Percentiles rank a stretch among this genome's conserved stretches.
Evolutionary conservation across 2,329 filamentous ascomycete genomes (phyloP).

Genomic region (Ascochyta clinopodiicola): DNA sequence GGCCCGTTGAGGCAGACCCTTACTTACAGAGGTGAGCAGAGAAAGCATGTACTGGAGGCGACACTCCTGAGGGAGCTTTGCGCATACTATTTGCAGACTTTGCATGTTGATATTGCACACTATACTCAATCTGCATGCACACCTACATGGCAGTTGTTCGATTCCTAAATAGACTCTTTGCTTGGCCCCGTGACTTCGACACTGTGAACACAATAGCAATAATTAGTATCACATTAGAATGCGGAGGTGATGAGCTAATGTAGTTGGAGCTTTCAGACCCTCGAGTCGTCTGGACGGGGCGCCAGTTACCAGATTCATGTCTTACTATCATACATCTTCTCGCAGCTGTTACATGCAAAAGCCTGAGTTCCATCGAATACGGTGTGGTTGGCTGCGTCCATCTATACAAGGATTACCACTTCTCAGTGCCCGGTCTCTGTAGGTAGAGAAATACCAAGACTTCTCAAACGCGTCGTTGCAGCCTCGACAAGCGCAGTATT

Average conservation of each 20-base stretch:
- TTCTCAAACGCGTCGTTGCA: conserved; percentile 37
- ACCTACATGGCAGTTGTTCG: background rate
- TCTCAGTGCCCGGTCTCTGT: background rate
- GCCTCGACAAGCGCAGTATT: conserved; percentile 44
- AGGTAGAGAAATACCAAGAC: conserved; percentile 37
- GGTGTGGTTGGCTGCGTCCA: background rate
- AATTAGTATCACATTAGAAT: too few species aligned
- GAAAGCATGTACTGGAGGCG: too few species aligned
- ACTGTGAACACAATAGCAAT: too few species aligned
- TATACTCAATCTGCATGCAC: background rate
- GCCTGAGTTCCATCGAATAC: background rate
- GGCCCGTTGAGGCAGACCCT: conserved; percentile 13
- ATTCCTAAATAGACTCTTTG: too few species aligned
- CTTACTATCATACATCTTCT: background rate
- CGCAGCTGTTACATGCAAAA: background rate
- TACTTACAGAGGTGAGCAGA: background rate
- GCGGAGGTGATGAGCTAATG: background rate
- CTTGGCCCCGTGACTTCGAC: too few species aligned
- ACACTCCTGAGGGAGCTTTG: too few species aligned
- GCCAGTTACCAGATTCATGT: background rate
- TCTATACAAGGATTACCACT: background rate
- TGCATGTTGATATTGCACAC: too few species aligned
- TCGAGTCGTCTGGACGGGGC: too few species aligned
- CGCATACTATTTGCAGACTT: too few species aligned
- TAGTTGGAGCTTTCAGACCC: background rate